Evolutionary conservation across 2,329 filamentous ascomycete species (phyloP).

Genomic region (Curvularia lunata): DNA sequence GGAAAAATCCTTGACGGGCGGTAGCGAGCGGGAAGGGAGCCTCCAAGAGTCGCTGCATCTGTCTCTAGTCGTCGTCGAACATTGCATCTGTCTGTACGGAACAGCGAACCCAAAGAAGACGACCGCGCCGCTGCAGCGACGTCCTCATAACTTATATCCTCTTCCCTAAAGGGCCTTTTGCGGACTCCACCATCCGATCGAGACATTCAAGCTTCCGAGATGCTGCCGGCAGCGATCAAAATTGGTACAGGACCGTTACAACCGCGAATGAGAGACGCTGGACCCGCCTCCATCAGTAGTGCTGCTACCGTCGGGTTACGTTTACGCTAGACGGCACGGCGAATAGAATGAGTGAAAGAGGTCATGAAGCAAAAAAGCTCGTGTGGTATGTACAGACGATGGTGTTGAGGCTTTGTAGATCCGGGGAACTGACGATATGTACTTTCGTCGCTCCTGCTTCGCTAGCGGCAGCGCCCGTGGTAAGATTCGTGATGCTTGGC

Average conservation of each 20-base stretch:
- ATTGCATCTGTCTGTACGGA: conserved; percentile 12
- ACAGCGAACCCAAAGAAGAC: conserved; percentile 9
- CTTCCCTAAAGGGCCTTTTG: conserved; percentile 44
- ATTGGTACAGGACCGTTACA: conserved; percentile 20
- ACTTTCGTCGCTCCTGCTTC: conserved; percentile 11
- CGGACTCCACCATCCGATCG: conserved; percentile 32
- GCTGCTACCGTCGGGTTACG: conserved; percentile 14
- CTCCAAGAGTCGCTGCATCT: conserved; percentile 24
- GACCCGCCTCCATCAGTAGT: conserved; percentile 21
- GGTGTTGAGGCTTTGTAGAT: conserved; percentile 18
- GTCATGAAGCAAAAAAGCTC: neutral
- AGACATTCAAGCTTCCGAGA: conserved; percentile 31
- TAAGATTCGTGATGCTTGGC: conserved; percentile 20
- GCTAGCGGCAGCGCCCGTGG: conserved; percentile 17
- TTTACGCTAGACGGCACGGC: conserved; percentile 26
- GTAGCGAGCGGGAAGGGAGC: conserved; percentile 21
- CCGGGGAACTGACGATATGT: conserved; percentile 11
- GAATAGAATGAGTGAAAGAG: conserved; percentile 6
- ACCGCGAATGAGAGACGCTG: conserved; percentile 32
- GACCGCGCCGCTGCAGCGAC: conserved; percentile 21
- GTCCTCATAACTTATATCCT: conserved; percentile 37
- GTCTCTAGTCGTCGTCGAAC: conserved; percentile 20
- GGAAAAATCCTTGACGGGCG: conserved; percentile 16
- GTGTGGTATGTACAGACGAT: conserved; percentile 4
- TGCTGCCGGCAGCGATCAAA: conserved; percentile 31